phyloP scores from a whole-genome alignment of 208 protist genomes.

The Trypanosoma conorhini region DNA sequence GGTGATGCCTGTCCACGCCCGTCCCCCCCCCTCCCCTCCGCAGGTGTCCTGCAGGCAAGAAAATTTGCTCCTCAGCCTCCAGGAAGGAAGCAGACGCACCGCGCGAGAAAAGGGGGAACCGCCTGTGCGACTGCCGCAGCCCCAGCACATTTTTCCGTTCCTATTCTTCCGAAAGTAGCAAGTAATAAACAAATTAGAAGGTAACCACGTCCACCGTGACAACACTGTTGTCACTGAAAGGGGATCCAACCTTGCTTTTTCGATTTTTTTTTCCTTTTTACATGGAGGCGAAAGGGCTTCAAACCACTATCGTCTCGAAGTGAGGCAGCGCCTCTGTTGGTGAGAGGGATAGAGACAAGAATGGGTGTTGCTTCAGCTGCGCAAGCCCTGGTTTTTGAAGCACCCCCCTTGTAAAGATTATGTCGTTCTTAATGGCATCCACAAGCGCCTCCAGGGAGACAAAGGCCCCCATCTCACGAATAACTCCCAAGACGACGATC shows the following conservation, averaged over 20 bases:
- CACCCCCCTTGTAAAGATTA: constrained; percentile 32
- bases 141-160: neutral
- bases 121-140: neutral
- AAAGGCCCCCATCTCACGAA: constrained; percentile 70
- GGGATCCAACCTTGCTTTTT: neutral
- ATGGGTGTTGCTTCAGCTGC: constrained; percentile 31
- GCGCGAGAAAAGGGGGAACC: neutral
- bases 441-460: constrained; percentile 78
- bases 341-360: constrained; percentile 34
- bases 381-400: constrained; percentile 34
- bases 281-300: neutral
- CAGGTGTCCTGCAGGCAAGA: too few relatives aligned
- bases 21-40: neutral
- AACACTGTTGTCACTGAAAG: neutral
- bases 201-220: too few relatives aligned
- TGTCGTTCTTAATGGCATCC: constrained; percentile 72
- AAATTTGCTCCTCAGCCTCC: neutral
- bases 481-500: constrained; percentile 55
- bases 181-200: constrained; percentile 10
- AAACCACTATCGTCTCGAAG: constrained; percentile 9
- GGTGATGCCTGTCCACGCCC: neutral
- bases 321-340: neutral
- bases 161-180: neutral
- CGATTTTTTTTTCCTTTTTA: neutral
- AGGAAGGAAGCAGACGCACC: neutral